Percentiles rank a stretch among this genome's conserved stretches.
These are phyloP conservation scores for Hygrophila difformis DNA, from an alignment of 257 asterid genomes.

Conservation along the genomic window DNA sequence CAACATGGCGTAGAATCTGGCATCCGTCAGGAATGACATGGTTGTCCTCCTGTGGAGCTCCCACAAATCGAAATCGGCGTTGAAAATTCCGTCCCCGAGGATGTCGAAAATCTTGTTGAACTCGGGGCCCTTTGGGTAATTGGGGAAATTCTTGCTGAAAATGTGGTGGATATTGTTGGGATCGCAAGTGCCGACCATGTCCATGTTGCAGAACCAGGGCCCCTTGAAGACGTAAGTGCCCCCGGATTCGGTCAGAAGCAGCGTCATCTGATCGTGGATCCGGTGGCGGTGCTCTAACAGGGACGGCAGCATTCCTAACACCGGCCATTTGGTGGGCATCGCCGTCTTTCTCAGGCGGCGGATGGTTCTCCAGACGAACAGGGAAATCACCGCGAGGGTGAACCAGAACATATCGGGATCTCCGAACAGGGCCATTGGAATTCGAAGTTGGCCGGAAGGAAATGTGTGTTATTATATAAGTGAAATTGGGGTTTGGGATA, in stretches of 20 bases:
- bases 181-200: slow-evolving; percentile 35
- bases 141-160: slow-evolving; percentile 37
- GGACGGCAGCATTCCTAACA: slow-evolving; percentile 37
- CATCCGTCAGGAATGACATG: slow-evolving; percentile 11
- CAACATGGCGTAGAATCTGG: slow-evolving; percentile 11
- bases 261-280: slow-evolving; percentile 23
- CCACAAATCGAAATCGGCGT: slow-evolving; percentile 39
- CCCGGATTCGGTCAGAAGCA: slow-evolving; percentile 19
- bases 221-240: slow-evolving; percentile 27
- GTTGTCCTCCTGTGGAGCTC: slow-evolving; percentile 29
- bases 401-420: too few relatives aligned
- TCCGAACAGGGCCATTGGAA: too few relatives aligned
- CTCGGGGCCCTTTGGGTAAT: slow-evolving; percentile 37
- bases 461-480: too few relatives aligned
- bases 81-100: slow-evolving; percentile 41
- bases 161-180: slow-evolving; percentile 41
- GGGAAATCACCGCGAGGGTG: too few relatives aligned
- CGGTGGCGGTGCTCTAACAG: slow-evolving; percentile 16
- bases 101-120: slow-evolving; percentile 31
- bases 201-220: slow-evolving; percentile 23
- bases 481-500: too few relatives aligned
- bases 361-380: too few relatives aligned
- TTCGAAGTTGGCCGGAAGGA: too few relatives aligned
- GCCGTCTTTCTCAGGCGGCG: neutral
- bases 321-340: slow-evolving; percentile 37